Evolutionary conservation across 176 grass and related monocot genomes (phyloP).

Genomic region (Rhynchospora pubera): DNA sequence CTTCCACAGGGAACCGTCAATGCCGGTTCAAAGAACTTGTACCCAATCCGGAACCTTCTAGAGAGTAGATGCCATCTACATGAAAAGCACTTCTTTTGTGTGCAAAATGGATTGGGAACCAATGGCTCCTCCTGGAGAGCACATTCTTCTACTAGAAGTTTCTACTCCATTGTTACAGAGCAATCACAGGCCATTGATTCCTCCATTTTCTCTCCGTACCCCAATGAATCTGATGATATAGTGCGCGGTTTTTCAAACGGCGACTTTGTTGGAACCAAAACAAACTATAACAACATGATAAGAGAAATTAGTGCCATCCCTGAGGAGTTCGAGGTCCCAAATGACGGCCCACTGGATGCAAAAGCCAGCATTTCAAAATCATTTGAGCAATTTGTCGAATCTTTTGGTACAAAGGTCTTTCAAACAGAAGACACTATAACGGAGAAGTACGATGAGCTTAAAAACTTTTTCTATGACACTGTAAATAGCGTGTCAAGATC

Average conservation of each 20-base stretch:
- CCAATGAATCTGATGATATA: conserved; percentile 61
- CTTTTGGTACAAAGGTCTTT: conserved; percentile 45
- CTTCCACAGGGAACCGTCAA: conserved; percentile 17
- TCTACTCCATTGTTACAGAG: conserved; percentile 52
- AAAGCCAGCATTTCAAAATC: conserved; percentile 44
- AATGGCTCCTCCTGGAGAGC: conserved; percentile 31
- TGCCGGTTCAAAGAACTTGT: conserved; percentile 34
- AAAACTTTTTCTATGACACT: conserved; percentile 49
- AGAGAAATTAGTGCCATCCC: conserved; percentile 34
- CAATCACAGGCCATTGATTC: conserved; percentile 48
- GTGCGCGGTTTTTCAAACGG: conserved; percentile 35
- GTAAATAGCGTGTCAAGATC: conserved; percentile 51
- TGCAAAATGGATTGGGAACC: conserved; percentile 17
- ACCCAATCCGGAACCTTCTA: conserved; percentile 39
- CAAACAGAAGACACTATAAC: conserved; percentile 70
- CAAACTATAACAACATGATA: conserved; percentile 6
- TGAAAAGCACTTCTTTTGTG: conserved; percentile 24
- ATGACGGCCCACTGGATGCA: conserved; percentile 39
- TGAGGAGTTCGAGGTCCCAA: conserved; percentile 20
- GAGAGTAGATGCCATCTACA: conserved; percentile 24
- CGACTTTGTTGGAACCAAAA: conserved; percentile 22
- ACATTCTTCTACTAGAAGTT: conserved; percentile 23
- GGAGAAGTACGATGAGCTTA: conserved; percentile 50
- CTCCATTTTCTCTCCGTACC: conserved; percentile 73
- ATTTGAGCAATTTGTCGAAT: conserved; percentile 28